Conservation (phyloP, 2,329 filamentous ascomycete genomes). For the Didymella exigua region DNA sequence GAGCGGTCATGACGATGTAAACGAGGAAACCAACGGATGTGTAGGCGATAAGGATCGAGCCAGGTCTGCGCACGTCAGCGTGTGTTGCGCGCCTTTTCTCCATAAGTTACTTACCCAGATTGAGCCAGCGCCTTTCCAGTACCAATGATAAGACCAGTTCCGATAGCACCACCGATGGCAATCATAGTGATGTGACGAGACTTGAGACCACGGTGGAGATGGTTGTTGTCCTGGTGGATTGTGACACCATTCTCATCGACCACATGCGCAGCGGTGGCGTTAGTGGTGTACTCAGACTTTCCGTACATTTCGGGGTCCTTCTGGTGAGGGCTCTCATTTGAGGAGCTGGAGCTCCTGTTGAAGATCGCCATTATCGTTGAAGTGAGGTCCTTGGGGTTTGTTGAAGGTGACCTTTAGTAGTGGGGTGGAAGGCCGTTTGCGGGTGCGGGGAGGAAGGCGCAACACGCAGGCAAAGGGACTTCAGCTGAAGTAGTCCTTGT, state of each 20-base stretch:
- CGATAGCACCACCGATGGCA: conserved; percentile 76
- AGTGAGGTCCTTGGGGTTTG: neutral
- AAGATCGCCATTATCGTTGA: conserved; percentile 33
- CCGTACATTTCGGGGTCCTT: conserved; percentile 31
- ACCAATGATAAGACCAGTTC: conserved; percentile 74
- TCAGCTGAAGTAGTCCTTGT: conserved; percentile 14
- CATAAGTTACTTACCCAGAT: conserved; percentile 45
- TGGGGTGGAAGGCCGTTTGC: conserved; percentile 14
- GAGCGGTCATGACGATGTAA: conserved; percentile 79
- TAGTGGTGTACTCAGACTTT: conserved; percentile 31
- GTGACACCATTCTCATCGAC: conserved; percentile 34
- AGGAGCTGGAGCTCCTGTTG: conserved; percentile 37
- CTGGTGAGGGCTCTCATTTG: conserved; percentile 33
- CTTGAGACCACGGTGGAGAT: conserved; percentile 59
- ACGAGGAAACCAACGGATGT: conserved; percentile 72
- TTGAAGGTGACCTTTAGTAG: conserved; percentile 10
- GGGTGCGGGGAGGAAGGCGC: conserved; percentile 11
- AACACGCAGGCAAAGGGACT: conserved; percentile 15
- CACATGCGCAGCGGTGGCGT: conserved; percentile 8
- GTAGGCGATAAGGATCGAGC: conserved; percentile 74
- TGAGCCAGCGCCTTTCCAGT: conserved; percentile 58
- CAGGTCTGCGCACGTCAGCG: conserved; percentile 56
- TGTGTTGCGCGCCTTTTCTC: neutral
- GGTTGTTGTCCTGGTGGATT: conserved; percentile 34
- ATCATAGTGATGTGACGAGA: conserved; percentile 66